Percentiles rank a stretch among this genome's conserved stretches.
phyloP scores from a whole-genome alignment of 768 basidiomycete genomes.

The Lepiota subincarnata region DNA sequence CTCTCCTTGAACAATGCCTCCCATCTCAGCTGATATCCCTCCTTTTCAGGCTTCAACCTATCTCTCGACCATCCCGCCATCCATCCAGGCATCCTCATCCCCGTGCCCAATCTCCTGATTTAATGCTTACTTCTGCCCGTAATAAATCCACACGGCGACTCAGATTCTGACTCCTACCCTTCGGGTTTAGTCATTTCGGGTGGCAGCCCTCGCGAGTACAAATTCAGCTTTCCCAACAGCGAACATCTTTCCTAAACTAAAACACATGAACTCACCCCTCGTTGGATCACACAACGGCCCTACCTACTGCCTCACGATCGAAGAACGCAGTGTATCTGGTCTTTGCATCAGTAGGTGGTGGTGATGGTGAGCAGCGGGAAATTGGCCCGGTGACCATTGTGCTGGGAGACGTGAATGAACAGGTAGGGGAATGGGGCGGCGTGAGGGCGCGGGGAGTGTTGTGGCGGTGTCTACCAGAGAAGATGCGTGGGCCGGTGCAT shows the following conservation, averaged over 20 bases:
- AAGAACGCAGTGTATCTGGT: slow-evolving; percentile 9
- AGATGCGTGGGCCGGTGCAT: neutral
- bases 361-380: neutral
- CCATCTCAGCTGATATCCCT: slow-evolving; percentile 11
- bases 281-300: slow-evolving; percentile 8
- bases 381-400: slow-evolving; percentile 3
- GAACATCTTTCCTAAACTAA: neutral
- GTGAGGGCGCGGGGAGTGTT: neutral
- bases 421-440: slow-evolving; percentile 5
- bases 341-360: neutral
- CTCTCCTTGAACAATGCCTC: slow-evolving; percentile 11
- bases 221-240: too few species aligned
- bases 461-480: neutral
- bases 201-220: neutral
- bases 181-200: neutral
- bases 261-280: slow-evolving; percentile 3
- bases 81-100: neutral
- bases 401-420: neutral
- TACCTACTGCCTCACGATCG: slow-evolving; percentile 4
- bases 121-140: neutral
- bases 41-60: slow-evolving; percentile 8
- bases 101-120: neutral
- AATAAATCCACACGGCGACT: neutral
- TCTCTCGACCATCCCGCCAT: slow-evolving; percentile 2
- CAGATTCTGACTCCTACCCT: too few species aligned